Conservation (phyloP, 2,329 filamentous ascomycete species). For the Orbilia javanica region DNA sequence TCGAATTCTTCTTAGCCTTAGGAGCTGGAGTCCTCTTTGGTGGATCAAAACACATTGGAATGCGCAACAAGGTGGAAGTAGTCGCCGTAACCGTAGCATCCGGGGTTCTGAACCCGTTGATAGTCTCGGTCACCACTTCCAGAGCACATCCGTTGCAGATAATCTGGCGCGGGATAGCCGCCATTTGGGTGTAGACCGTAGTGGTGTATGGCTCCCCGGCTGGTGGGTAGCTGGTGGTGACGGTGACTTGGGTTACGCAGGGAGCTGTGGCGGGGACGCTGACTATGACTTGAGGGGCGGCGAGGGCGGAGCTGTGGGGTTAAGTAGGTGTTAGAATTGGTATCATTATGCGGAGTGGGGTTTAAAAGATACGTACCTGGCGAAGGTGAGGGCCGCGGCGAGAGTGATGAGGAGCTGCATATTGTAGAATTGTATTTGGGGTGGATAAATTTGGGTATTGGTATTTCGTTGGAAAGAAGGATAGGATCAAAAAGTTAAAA, state of each 20-base stretch:
- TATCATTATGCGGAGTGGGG: neutral
- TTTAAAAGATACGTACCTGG: neutral
- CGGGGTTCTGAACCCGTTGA: neutral
- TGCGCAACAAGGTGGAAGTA: neutral
- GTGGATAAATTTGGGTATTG: neutral
- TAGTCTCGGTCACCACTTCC: slow-evolving; percentile 2
- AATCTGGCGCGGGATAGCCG: slow-evolving; percentile 24
- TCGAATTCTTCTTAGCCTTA: neutral
- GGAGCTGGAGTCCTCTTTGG: neutral
- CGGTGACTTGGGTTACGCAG: slow-evolving; percentile 28
- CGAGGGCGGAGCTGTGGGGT: neutral
- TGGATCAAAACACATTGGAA: slow-evolving; percentile 25
- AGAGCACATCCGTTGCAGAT: slow-evolving; percentile 21
- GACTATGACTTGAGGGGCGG: neutral
- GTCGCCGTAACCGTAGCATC: slow-evolving; percentile 16
- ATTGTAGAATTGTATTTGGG: too few relatives aligned
- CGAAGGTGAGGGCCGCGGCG: neutral
- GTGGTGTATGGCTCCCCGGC: slow-evolving; percentile 8
- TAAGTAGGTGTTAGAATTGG: neutral
- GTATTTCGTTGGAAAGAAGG: neutral
- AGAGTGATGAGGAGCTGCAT: neutral
- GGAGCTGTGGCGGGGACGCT: slow-evolving; percentile 1
- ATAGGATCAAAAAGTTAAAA: neutral
- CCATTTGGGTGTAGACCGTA: slow-evolving; percentile 11
- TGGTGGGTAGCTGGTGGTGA: slow-evolving; percentile 24